phyloP scores from a whole-genome alignment of 495 filamentous ascomycete genomes.

The Penicillium robsamsonii region DNA sequence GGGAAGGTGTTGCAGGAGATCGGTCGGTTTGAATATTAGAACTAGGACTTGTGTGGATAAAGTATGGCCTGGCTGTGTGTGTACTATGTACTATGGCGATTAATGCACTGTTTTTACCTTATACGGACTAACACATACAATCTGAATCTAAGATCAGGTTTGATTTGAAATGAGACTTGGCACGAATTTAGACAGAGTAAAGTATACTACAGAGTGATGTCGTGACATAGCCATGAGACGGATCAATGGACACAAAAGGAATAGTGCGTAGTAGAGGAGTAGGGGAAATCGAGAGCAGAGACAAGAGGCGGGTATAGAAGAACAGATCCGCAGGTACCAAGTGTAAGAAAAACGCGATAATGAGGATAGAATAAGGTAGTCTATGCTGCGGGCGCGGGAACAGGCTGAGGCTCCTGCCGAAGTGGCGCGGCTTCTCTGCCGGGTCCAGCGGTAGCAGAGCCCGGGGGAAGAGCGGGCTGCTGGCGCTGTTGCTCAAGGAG shows the following conservation, averaged over 20 bases:
- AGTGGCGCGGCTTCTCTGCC: conserved; percentile 30
- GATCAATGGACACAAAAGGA: conserved; percentile 1
- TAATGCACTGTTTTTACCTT: neutral
- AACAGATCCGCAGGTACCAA: conserved; percentile 12
- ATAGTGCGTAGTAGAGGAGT: conserved; percentile 4
- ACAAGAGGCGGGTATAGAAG: conserved; percentile 14
- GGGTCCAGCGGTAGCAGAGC: conserved; percentile 42
- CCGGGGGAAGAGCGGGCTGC: conserved; percentile 40
- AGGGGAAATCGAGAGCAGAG: conserved; percentile 6
- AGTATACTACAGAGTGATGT: conserved; percentile 25
- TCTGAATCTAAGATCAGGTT: neutral
- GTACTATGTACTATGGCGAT: conserved; percentile 1
- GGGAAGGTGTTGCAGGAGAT: conserved; percentile 67
- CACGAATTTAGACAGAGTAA: conserved; percentile 13
- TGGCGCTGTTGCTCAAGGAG: conserved; percentile 35
- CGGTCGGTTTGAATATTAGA: conserved; percentile 38
- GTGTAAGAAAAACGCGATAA: conserved; percentile 1
- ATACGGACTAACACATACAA: neutral
- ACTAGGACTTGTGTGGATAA: neutral
- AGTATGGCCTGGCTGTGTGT: neutral
- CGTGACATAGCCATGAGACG: conserved; percentile 18
- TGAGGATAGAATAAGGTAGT: conserved; percentile 7
- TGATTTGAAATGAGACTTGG: neutral
- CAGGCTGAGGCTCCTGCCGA: conserved; percentile 22
- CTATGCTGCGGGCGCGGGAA: conserved; percentile 36